These are phyloP conservation scores for Aspergillus egyptiacus DNA, from an alignment of 495 filamentous ascomycete genomes.

Conservation along the genomic window DNA sequence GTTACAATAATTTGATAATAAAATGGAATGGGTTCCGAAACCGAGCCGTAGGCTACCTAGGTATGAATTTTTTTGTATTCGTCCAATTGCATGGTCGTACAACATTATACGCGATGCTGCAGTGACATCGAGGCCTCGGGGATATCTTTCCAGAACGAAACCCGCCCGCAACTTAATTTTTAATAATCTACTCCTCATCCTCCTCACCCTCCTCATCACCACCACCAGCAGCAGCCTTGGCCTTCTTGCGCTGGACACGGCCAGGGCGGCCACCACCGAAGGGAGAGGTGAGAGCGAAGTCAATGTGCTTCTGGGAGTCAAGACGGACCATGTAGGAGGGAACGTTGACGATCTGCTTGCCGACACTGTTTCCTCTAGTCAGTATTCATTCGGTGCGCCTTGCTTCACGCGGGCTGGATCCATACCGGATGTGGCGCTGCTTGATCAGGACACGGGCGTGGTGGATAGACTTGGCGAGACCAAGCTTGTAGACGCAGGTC, in stretches of 20 bases:
- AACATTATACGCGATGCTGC: conserved; percentile 42
- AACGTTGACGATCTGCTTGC: conserved; percentile 99
- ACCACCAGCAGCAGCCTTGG: conserved; percentile 86
- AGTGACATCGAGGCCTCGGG: conserved; percentile 38
- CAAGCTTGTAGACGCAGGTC: conserved; percentile 99
- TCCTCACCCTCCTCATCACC: conserved; percentile 83
- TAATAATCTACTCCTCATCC: conserved; percentile 66
- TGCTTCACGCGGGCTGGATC: neutral
- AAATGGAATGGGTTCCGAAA: conserved; percentile 28
- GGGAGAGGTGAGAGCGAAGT: conserved; percentile 95
- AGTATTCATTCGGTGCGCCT: neutral
- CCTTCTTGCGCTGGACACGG: conserved; percentile 98
- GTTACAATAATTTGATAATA: neutral
- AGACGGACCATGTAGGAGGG: conserved; percentile 98
- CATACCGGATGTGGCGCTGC: conserved; percentile 92
- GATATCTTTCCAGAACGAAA: conserved; percentile 37
- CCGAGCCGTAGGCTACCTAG: conserved; percentile 30
- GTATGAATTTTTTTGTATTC: conserved; percentile 27
- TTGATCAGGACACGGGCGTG: conserved; percentile 99
- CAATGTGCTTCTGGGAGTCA: conserved; percentile 99
- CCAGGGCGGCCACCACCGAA: conserved; percentile 96
- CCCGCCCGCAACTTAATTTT: conserved; percentile 36
- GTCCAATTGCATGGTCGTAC: conserved; percentile 43
- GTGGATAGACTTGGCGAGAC: conserved; percentile 99
- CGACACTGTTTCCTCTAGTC: conserved; percentile 48